These are phyloP conservation scores for Amorphotheca resinae DNA, from an alignment of 495 filamentous ascomycete species.

Conservation along the genomic window DNA sequence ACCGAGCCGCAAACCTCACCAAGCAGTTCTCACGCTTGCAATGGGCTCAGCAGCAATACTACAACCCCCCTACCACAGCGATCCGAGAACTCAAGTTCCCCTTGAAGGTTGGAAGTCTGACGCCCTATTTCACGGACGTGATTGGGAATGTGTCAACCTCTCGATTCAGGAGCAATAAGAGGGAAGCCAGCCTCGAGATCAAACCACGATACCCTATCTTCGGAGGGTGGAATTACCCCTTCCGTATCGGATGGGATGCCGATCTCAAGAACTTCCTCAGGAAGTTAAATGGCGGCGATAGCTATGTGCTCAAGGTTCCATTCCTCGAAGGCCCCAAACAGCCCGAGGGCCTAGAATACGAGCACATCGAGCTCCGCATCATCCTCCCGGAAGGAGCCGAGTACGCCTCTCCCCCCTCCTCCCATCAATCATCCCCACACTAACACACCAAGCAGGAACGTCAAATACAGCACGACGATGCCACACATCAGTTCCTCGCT, in stretches of 20 bases:
- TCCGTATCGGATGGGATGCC: constrained; percentile 89
- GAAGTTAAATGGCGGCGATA: constrained; percentile 42
- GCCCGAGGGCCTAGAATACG: constrained; percentile 73
- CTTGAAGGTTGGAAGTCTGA: constrained; percentile 59
- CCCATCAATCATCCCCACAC: background rate
- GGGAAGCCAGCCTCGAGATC: constrained; percentile 75
- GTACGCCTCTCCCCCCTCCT: constrained; percentile 39
- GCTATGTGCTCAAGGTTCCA: constrained; percentile 85
- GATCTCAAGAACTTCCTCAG: constrained; percentile 65
- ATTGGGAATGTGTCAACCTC: constrained; percentile 97
- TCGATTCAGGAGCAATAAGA: constrained; percentile 63
- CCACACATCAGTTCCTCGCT: constrained; percentile 42
- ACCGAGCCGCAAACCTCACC: constrained; percentile 71
- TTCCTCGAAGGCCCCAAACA: constrained; percentile 87
- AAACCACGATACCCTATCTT: constrained; percentile 89
- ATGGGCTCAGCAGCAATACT: constrained; percentile 66
- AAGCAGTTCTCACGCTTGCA: constrained; percentile 78
- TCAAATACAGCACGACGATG: constrained; percentile 51
- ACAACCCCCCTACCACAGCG: constrained; percentile 60
- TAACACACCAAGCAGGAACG: constrained; percentile 37
- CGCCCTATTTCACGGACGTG: constrained; percentile 91
- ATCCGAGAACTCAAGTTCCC: constrained; percentile 74
- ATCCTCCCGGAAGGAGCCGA: constrained; percentile 84
- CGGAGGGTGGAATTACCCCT: constrained; percentile 95
- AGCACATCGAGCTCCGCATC: constrained; percentile 64